Base-by-base conservation (phyloP, 371 early-diverging fungal species). In the Parasitella parasitica region DNA sequence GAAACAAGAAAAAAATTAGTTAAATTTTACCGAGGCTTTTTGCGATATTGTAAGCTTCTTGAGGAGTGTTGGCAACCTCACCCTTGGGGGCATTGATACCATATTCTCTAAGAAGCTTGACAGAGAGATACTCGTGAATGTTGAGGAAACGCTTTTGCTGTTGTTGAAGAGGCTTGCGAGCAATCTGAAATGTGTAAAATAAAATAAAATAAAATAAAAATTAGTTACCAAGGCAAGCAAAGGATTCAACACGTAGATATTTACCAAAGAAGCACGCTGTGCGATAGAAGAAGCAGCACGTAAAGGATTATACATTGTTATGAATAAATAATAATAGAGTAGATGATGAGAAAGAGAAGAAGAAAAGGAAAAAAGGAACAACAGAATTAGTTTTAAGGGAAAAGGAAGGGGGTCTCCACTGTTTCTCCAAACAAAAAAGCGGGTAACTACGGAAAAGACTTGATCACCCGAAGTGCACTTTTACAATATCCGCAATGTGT, bases 41-140 rank as follows among this genome's bases (percentile, higher is more conserved):
- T 54, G 97, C 96, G 39, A 94, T 85, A 30, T 89, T 76, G 74
- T 81, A 93, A 63, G 98, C 98, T 76, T 99, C 94, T 66, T 86
- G 79, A 37, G 96, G 85, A 32, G 95, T 86, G 66, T 86, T 90
- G 35, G 97, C 98, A 53, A 97, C 96, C 37, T 80, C 79, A 57
- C 98, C 98, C 59, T 88, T 85, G 38, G 97, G 97, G 16, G 89
- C 89, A 66, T 92, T 91, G 77, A 97, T 85, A 58, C 97, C 97
- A 66, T 96, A 97, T 72, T 93, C 82, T 64, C 90, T 76, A 66
- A 99, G 88, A 37, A 98, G 85, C 38, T 89, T 91, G 82, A 95
- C 94, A 27, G 98, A 97, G 62, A 91, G 79, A 81, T 97, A 92
- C 85, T 99, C 99, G 78, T 99, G 99, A 71, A 99, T 94, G 64